Evolutionary conservation across 2,329 filamentous ascomycete genomes (phyloP), one percentile per base, ranked within the genome.

Genomic region (Botrytis fabae): DNA sequence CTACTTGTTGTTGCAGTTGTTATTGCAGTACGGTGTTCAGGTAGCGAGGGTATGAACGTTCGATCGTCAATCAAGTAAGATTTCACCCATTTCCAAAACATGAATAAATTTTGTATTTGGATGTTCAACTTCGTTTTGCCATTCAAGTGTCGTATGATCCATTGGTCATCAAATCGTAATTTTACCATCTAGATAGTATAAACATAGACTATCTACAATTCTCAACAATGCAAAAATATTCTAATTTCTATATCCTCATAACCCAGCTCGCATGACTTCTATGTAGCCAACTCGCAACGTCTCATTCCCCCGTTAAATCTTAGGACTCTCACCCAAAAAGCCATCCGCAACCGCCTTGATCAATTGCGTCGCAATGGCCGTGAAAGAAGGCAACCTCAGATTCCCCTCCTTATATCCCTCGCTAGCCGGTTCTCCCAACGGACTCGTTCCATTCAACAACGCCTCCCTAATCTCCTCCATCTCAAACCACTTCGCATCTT

Each of bases 291-390:
- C 48, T 25, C 14, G 22, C 44, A 18, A n/a, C 22, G 20, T 32
- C 5, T 9, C 35, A 32, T 16, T 2, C 22, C 7, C 1, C 32
- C 57, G 42, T 75, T 71, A 80, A n/a, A 80, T 78, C 72, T 79
- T 80, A 25, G 77, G 74, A 16, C 74, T 62, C 62, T 78, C 78
- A 14, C 75, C 84, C 76, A 93, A 84, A 81, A 93, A 96, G 0
- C 94, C 94, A 69, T 90, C 89, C 22, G 65, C 28, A 9, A 97
- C 94, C 1, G 94, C 93, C 70, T 85, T 87, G 78, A 99, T 90
- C 80, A 98, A 83, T 81, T 95, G 92, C 82, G 98, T 93, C 25
- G 96, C 96, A 86, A 99, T 98, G 1, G 96, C 95, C 51, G 94
- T 97, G 73, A 86, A 84, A 2, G 94, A 94, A 63, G 96, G 96